These are phyloP conservation scores for Cyanidium caldarium DNA, from an alignment of 23 red algal species.

Conservation along the genomic window DNA sequence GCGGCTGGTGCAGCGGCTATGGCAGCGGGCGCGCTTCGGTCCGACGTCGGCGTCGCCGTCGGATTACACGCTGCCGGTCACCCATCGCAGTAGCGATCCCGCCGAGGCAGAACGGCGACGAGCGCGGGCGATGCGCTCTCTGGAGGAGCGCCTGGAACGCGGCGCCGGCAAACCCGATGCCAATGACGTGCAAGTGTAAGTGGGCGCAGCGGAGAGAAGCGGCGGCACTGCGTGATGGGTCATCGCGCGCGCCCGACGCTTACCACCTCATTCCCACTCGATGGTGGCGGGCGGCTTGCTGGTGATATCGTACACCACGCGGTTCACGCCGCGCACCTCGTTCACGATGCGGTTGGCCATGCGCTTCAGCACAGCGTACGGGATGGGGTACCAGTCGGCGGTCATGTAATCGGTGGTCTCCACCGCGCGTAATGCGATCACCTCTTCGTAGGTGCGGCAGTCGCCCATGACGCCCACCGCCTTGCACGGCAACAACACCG, in stretches of 20 bases:
- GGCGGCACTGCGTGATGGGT: neutral
- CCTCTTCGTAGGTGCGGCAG: conserved; percentile 89
- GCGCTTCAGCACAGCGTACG: conserved; percentile 22
- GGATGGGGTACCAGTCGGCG: conserved; percentile 75
- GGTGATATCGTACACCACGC: conserved; percentile 80
- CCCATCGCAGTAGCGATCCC: neutral
- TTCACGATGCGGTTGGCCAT: conserved; percentile 81
- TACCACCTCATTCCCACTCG: conserved; percentile 44
- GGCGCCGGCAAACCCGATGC: neutral
- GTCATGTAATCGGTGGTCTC: conserved; percentile 97
- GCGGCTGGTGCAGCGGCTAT: too few relatives aligned
- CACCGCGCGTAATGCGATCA: conserved; percentile 79
- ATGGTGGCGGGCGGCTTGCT: conserved; percentile 91
- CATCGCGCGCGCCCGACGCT: neutral
- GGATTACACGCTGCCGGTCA: too few relatives aligned
- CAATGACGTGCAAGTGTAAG: neutral
- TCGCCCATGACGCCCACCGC: conserved; percentile 98
- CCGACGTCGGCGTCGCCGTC: too few relatives aligned
- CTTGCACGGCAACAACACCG: conserved; percentile 79
- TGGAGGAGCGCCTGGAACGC: neutral
- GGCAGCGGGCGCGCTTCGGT: too few relatives aligned
- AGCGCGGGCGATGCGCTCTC: neutral
- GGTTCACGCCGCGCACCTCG: conserved; percentile 80
- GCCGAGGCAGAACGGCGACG: neutral
- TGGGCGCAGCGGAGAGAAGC: neutral